A percentile compares a stretch with the other conserved stretches of the same genome.
Conservation (phyloP, 441 rosid genomes). For the Euphorbia celastroides region DNA sequence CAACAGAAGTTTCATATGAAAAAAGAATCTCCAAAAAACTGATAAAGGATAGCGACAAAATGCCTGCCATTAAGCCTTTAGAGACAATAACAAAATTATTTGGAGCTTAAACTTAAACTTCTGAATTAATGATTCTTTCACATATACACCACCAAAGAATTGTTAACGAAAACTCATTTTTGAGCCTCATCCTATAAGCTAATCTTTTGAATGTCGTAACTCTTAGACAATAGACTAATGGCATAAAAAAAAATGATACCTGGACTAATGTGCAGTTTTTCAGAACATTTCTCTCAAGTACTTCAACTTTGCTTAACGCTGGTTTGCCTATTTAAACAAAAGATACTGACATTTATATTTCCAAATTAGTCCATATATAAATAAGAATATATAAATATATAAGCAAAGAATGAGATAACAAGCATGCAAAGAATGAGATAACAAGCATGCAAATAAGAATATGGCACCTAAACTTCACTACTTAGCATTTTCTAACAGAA, state of each 20-base stretch:
- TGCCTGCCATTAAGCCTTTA: not conserved
- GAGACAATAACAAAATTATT: not conserved
- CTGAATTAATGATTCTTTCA: not conserved
- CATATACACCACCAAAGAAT: too few relatives aligned
- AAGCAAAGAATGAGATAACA: not conserved
- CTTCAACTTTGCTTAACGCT: slow-evolving; percentile 72
- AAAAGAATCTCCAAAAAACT: slow-evolving; percentile 1
- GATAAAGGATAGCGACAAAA: not conserved
- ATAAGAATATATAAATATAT: too few relatives aligned
- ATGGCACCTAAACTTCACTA: not conserved
- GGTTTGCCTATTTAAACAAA: slow-evolving; percentile 48
- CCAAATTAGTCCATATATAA: too few relatives aligned
- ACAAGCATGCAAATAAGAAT: not conserved
- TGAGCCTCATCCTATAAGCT: not conserved
- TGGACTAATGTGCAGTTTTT: slow-evolving; percentile 53
- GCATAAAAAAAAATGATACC: slow-evolving; percentile 29
- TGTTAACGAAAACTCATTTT: too few relatives aligned
- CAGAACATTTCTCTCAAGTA: slow-evolving; percentile 56
- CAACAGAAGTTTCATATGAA: not conserved
- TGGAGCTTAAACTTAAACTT: not conserved
- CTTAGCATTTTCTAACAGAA: slow-evolving; percentile 9
- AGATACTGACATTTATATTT: not conserved
- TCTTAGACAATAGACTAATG: not conserved
- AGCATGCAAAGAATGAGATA: not conserved
- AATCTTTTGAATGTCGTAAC: not conserved